phyloP scores from a whole-genome alignment of 768 basidiomycete genomes.

The Astraeus odoratus region DNA sequence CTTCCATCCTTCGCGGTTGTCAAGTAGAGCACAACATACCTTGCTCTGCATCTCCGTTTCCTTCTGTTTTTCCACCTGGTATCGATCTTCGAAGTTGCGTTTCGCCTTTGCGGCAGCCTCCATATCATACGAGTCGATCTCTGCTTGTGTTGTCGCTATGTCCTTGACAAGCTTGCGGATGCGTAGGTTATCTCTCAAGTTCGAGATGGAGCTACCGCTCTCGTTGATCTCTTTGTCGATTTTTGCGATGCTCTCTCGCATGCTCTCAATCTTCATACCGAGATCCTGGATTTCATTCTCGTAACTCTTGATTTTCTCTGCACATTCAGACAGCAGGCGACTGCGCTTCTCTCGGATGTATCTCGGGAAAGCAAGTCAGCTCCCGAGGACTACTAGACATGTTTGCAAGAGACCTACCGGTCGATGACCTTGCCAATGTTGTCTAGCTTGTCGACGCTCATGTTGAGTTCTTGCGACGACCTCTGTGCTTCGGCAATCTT shows the following conservation, averaged over 20 bases:
- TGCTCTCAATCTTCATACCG: conserved; percentile 32
- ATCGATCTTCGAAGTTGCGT: conserved; percentile 79
- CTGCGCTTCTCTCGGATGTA: conserved; percentile 67
- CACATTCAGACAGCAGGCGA: conserved; percentile 52
- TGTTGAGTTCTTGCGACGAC: conserved; percentile 57
- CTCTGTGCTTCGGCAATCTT: conserved; percentile 48
- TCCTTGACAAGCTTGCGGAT: conserved; percentile 62
- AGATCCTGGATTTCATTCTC: conserved; percentile 40
- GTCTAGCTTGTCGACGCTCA: conserved; percentile 54
- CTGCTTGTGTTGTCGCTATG: conserved; percentile 56
- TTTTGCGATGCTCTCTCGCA: conserved; percentile 40
- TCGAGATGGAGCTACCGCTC: conserved; percentile 59
- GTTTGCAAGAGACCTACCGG: conserved; percentile 36
- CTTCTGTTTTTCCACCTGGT: conserved; percentile 59
- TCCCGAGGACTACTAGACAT: not conserved
- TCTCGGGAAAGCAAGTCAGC: conserved; percentile 31
- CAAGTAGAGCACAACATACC: conserved; percentile 34
- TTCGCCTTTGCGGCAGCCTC: conserved; percentile 81
- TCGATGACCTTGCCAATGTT: conserved; percentile 58
- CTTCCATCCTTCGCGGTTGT: conserved; percentile 1
- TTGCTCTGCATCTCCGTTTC: conserved; percentile 66
- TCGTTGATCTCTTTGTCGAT: conserved; percentile 79
- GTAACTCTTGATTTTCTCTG: conserved; percentile 43
- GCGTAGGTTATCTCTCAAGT: conserved; percentile 77
- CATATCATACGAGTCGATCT: conserved; percentile 75